Conservation (phyloP, 768 basidiomycete genomes). For the Pisolithus orientalis region DNA sequence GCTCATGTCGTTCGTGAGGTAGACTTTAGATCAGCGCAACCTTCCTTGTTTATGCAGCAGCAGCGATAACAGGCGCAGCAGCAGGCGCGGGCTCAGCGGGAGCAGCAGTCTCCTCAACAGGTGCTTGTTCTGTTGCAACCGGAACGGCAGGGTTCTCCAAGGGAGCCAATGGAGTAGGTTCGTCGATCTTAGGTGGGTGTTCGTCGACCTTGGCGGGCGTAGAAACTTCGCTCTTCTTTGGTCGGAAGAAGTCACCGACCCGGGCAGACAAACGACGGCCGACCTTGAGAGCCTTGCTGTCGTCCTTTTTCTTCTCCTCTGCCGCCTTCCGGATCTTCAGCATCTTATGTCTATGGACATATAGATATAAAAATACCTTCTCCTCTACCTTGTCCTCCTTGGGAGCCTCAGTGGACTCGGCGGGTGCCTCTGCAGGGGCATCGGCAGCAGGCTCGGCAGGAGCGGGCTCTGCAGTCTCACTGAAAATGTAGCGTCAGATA, state of each 20-base stretch:
- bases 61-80: slow-evolving; percentile 61
- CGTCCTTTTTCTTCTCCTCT: slow-evolving; percentile 45
- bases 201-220: slow-evolving; percentile 81
- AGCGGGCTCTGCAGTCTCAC: slow-evolving; percentile 32
- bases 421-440: slow-evolving; percentile 41
- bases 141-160: slow-evolving; percentile 63
- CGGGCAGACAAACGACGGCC: slow-evolving; percentile 81
- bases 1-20: slow-evolving; percentile 42
- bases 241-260: slow-evolving; percentile 78
- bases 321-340: slow-evolving; percentile 26
- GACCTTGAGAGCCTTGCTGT: slow-evolving; percentile 52
- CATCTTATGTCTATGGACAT: not conserved
- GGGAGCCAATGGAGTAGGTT: slow-evolving; percentile 75
- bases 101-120: slow-evolving; percentile 30
- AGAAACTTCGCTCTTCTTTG: slow-evolving; percentile 59
- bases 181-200: slow-evolving; percentile 83
- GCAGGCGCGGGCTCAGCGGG: slow-evolving; percentile 34
- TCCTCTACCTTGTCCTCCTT: slow-evolving; percentile 58
- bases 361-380: not conserved
- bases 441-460: slow-evolving; percentile 20
- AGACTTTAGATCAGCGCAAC: slow-evolving; percentile 12
- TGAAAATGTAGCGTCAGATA: slow-evolving; percentile 13
- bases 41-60: slow-evolving; percentile 71
- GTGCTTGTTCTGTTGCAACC: slow-evolving; percentile 27
- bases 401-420: slow-evolving; percentile 13